A percentile compares a stretch with the other conserved stretches of the same genome.
Conservation (phyloP, 2,329 filamentous ascomycete genomes). For the Metarhizium guizhouense region DNA sequence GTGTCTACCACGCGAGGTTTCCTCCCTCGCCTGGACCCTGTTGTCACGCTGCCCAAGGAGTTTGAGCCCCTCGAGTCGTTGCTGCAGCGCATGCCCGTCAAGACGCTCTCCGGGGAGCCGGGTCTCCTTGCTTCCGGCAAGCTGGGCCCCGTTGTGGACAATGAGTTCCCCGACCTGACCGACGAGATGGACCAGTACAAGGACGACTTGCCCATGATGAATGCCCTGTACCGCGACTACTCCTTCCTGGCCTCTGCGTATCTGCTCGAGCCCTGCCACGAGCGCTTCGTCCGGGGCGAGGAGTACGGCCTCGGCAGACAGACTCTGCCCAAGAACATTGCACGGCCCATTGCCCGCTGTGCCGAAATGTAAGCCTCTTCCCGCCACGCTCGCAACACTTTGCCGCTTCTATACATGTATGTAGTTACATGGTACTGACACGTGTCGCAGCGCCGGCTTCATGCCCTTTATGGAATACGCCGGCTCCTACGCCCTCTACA, state of each 20-base stretch:
- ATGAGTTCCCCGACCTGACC: constrained; percentile 70
- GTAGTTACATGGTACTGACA: no score
- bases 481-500: constrained; percentile 59
- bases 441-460: constrained; percentile 49
- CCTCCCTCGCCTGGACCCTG: constrained; percentile 57
- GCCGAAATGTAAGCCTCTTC: constrained; percentile 65
- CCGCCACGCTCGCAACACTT: not conserved
- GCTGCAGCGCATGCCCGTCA: constrained; percentile 69
- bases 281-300: constrained; percentile 60
- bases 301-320: constrained; percentile 72
- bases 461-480: constrained; percentile 89
- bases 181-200: constrained; percentile 62
- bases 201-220: constrained; percentile 68
- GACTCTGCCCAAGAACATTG: constrained; percentile 62
- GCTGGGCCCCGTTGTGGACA: constrained; percentile 66
- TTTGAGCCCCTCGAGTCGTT: constrained; percentile 67
- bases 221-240: constrained; percentile 85
- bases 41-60: constrained; percentile 57
- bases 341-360: constrained; percentile 74
- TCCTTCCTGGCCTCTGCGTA: constrained; percentile 85
- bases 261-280: constrained; percentile 83
- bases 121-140: constrained; percentile 68
- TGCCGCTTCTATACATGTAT: no score
- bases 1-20: constrained; percentile 69
- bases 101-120: constrained; percentile 60